Evolutionary conservation across 371 early-diverging fungal species (phyloP), one percentile per base, ranked within the genome.

Genomic region (Rhizomucor pusillus): DNA sequence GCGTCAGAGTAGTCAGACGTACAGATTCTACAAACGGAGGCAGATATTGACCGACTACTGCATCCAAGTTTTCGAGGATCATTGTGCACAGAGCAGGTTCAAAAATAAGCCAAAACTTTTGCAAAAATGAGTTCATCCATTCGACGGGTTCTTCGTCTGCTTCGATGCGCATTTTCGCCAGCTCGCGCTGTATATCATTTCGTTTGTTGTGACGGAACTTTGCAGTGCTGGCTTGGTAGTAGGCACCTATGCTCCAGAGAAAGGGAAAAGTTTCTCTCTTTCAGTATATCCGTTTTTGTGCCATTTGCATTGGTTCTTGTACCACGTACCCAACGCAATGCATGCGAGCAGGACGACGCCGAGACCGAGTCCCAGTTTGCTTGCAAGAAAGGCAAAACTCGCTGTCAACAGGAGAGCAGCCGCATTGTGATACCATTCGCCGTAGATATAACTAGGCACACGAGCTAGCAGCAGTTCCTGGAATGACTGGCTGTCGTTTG

Each of bases 41-140:
- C 34, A 89, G 85, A 50, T 84, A 86, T 41, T 91, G 86, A 2
- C 81, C 87, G 43, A 97, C 66, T 40, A 89, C 78, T 18, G 75
- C 74, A 73, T 92, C 89, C 37, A 89, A 84, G 20, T 78, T 80
- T 43, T 84, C 86, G 24, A 89, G 82, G 19, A 95, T 82, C 34
- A 82, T 80, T 7, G 85, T 80, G 48, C 94, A 90, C 39, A 99
- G 69, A 1, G 85, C 83, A 11, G 98, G 95, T 73, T 99, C 99
- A 57, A 89, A 92, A 47, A 93, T 92, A 19, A 90, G 76, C 99
- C 99, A 99, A 67, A 97, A 92, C 47, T 77, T 77, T 47, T 71
- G 62, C 20, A 69, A 16, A 39, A 98, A 92, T 62, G 84, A 87
- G 72, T 99, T 99, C 52, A 99, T 69, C 99, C 99, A 99, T 55